Conservation (phyloP, 179 eudicot species). For the Camellia oleifera region DNA sequence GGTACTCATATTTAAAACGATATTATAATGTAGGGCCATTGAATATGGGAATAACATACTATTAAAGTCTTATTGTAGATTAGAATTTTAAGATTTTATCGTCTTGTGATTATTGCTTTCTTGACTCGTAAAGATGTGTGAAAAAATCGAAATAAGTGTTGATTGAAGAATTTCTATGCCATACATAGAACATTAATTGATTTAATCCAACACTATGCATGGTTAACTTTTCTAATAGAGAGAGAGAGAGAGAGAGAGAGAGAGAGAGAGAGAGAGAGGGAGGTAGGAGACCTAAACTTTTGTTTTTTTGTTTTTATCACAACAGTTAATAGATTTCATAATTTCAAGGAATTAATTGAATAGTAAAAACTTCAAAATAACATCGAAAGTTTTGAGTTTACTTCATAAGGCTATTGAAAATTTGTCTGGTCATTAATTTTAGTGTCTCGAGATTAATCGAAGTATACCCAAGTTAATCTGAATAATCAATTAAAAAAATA, state of each 20-base stretch:
- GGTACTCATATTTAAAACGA: too few relatives aligned
- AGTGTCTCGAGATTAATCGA: too few relatives aligned
- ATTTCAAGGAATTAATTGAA: too few relatives aligned
- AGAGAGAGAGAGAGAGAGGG: not conserved
- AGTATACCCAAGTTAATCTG: too few relatives aligned
- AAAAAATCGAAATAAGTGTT: not conserved
- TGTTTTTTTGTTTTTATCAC: not conserved
- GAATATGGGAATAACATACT: not conserved
- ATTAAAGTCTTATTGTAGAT: not conserved
- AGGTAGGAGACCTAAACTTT: too few relatives aligned
- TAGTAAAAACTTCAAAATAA: too few relatives aligned
- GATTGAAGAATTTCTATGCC: not conserved
- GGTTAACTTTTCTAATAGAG: not conserved
- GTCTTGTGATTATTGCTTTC: not conserved
- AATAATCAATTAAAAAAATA: too few relatives aligned
- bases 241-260: conserved; percentile 1
- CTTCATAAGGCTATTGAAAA: too few relatives aligned
- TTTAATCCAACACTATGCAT: not conserved
- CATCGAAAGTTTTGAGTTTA: too few relatives aligned
- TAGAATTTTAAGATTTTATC: not conserved
- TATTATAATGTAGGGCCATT: not conserved
- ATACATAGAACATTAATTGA: not conserved
- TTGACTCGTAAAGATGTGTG: not conserved
- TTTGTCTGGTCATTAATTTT: too few relatives aligned
- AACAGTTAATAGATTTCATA: not conserved